These are phyloP conservation scores for Zanthoxylum bungeanum DNA, from an alignment of 345 rosid genomes.

Conservation along the genomic window DNA sequence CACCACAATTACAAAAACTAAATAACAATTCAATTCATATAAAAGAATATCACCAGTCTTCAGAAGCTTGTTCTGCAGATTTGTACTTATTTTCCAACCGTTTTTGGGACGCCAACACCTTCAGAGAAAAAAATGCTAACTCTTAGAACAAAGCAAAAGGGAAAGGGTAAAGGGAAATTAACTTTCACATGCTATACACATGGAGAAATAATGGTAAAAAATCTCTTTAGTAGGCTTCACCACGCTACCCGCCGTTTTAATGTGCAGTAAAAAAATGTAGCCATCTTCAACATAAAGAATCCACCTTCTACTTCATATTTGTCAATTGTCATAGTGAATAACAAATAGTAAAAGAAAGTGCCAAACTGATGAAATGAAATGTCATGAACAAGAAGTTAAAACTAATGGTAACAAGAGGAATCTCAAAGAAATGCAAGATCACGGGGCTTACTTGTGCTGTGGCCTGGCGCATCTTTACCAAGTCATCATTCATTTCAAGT, in stretches of 20 bases:
- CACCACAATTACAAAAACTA: background rate
- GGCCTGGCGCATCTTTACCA: constrained; percentile 83
- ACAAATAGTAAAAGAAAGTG: background rate
- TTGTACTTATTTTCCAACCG: constrained; percentile 69
- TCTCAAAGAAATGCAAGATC: background rate
- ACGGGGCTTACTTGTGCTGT: constrained; percentile 66
- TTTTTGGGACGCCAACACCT: constrained; percentile 84
- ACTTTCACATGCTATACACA: background rate
- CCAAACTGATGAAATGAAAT: background rate
- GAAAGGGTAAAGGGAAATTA: constrained; percentile 1
- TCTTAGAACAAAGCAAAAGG: background rate
- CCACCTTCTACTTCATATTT: background rate
- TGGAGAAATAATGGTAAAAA: background rate
- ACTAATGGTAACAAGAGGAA: background rate
- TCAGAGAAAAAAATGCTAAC: constrained; percentile 4
- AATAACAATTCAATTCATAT: background rate
- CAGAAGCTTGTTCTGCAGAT: constrained; percentile 67
- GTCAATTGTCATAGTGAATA: background rate
- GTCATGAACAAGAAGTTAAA: background rate
- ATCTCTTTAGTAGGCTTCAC: background rate
- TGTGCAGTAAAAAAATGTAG: background rate
- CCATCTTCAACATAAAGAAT: background rate
- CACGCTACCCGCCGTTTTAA: background rate
- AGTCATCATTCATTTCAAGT: constrained; percentile 79
- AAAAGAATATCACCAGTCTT: constrained; percentile 52